Conservation (phyloP, 2,329 filamentous ascomycete genomes). For the Aspergillus sp. region DNA sequence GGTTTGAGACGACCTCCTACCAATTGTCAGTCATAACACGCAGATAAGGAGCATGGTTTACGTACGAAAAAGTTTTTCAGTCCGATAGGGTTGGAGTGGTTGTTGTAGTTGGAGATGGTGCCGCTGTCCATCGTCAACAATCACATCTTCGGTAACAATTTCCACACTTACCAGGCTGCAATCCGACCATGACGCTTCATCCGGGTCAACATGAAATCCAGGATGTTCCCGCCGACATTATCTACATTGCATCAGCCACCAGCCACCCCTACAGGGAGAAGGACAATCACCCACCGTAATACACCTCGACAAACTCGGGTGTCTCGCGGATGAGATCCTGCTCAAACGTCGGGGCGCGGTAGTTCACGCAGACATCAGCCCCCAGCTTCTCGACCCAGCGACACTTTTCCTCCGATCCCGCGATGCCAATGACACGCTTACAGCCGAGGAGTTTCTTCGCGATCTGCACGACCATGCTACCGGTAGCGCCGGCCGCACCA, state of each 20-base stretch:
- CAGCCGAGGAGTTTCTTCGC: conserved; percentile 42
- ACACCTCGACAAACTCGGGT: conserved; percentile 51
- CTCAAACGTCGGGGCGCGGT: conserved; percentile 49
- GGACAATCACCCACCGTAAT: conserved; percentile 32
- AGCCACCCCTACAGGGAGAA: neutral
- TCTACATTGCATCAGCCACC: conserved; percentile 18
- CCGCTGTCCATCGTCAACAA: conserved; percentile 13
- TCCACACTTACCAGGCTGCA: conserved; percentile 16
- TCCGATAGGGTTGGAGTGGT: conserved; percentile 4
- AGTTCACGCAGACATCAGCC: conserved; percentile 55
- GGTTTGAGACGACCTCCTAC: conserved; percentile 16
- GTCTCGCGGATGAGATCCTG: conserved; percentile 48
- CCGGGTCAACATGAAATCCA: conserved; percentile 36
- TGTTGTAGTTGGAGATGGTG: conserved; percentile 22
- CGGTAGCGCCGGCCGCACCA: conserved; percentile 50
- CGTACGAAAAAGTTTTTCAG: conserved; percentile 20
- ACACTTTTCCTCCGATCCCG: conserved; percentile 53
- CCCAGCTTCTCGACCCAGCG: conserved; percentile 52
- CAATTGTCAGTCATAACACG: neutral
- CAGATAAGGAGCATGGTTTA: neutral
- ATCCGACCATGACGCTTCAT: conserved; percentile 14
- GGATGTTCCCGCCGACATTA: conserved; percentile 49
- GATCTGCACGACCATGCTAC: conserved; percentile 52
- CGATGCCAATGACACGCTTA: conserved; percentile 48
- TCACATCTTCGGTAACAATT: too few relatives aligned